Evolutionary conservation across 176 grass and related monocot genomes (phyloP).

Genomic region (Hsuehochloa calcarea): DNA sequence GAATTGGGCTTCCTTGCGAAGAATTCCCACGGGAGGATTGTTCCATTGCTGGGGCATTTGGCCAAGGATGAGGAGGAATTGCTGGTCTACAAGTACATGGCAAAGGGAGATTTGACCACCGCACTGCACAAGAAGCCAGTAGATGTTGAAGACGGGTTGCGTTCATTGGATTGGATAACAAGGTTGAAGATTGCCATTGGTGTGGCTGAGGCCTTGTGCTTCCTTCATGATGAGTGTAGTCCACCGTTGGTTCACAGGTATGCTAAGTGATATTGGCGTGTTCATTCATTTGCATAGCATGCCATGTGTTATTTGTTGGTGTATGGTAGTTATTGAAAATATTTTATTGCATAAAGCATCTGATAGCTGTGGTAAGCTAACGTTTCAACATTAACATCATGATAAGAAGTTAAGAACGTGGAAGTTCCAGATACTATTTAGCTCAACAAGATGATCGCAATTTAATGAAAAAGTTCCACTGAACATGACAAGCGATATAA

Average conservation of each 20-base stretch:
- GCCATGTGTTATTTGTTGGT: conserved; percentile 4
- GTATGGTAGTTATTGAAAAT: conserved; percentile 1
- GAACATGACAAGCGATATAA: background rate
- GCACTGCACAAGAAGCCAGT: conserved; percentile 59
- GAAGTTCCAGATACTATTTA: background rate
- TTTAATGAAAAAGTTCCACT: conserved; percentile 14
- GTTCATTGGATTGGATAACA: conserved; percentile 93
- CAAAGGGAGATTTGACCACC: conserved; percentile 69
- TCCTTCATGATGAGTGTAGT: conserved; percentile 77
- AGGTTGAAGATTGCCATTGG: conserved; percentile 86
- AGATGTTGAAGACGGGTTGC: conserved; percentile 43
- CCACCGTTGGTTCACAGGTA: conserved; percentile 91
- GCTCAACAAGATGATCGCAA: background rate
- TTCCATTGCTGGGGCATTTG: conserved; percentile 68
- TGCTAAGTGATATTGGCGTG: background rate
- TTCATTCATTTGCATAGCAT: conserved; percentile 11
- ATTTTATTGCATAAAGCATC: conserved; percentile 13
- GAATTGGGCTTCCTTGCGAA: conserved; percentile 60
- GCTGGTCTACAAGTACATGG: conserved; percentile 72
- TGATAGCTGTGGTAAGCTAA: conserved; percentile 13
- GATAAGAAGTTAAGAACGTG: background rate
- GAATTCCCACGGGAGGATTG: conserved; percentile 52
- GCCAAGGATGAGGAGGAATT: conserved; percentile 54
- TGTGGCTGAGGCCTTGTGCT: conserved; percentile 76
- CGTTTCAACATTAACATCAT: conserved; percentile 24